These are phyloP conservation scores for Lecanicillium sp. DNA, from an alignment of 2,329 filamentous ascomycete genomes.

Conservation along the genomic window DNA sequence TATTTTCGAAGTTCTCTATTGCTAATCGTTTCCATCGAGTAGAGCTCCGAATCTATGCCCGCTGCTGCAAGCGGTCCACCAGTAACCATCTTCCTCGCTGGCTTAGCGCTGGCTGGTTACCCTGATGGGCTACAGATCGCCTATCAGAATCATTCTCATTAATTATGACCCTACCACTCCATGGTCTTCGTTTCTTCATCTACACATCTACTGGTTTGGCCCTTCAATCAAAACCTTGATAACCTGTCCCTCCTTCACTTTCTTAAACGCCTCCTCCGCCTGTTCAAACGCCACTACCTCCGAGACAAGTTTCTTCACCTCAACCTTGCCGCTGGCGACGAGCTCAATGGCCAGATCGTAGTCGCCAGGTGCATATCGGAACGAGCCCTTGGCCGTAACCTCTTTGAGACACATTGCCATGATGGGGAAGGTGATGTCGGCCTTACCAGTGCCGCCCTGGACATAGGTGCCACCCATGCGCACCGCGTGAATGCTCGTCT, in stretches of 20 bases:
- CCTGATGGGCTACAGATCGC: no score
- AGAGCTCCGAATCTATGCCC: no score
- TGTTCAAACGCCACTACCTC: constrained; percentile 70
- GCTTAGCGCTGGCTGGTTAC: no score
- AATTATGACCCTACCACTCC: neutral
- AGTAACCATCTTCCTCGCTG: no score
- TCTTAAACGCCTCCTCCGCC: constrained; percentile 79
- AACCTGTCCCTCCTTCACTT: constrained; percentile 76
- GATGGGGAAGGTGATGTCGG: constrained; percentile 86
- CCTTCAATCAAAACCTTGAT: constrained; percentile 65
- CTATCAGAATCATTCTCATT: no score
- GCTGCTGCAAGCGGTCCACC: no score
- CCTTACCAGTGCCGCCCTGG: constrained; percentile 84
- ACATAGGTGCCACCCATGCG: constrained; percentile 70
- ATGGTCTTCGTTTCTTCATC: neutral
- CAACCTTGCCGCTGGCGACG: constrained; percentile 64
- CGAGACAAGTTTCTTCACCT: constrained; percentile 78
- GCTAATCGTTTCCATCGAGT: no score
- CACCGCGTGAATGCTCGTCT: constrained; percentile 65
- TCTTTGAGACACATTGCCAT: constrained; percentile 87
- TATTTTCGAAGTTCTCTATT: no score
- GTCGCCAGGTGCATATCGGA: constrained; percentile 83
- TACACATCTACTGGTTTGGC: constrained; percentile 51
- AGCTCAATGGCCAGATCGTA: constrained; percentile 79
- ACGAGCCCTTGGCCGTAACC: constrained; percentile 77